These are phyloP conservation scores for Helichrysum umbraculigerum DNA, from an alignment of 129 eudicot species.

Conservation along the genomic window DNA sequence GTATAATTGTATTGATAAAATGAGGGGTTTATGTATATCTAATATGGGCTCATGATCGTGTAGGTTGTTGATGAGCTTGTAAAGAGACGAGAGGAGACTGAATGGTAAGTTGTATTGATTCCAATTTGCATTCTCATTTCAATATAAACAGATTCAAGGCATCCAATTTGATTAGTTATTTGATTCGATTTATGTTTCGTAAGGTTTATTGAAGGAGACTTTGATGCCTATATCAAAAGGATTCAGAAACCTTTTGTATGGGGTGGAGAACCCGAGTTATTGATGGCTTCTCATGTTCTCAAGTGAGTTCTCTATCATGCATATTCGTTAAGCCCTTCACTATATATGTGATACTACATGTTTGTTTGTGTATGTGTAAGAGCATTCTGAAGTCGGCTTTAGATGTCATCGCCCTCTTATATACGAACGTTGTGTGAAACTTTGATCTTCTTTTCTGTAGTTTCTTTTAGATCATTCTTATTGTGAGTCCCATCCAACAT, in stretches of 20 bases:
- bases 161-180: conserved; percentile 1
- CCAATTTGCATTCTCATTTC: neutral
- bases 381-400: neutral
- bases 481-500: neutral
- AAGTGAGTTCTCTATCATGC: conserved; percentile 46
- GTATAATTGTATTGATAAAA: neutral
- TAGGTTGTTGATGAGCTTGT: conserved; percentile 51
- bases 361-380: neutral
- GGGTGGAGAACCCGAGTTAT: conserved; percentile 90
- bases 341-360: neutral
- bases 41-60: neutral
- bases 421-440: neutral
- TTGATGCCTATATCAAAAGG: conserved; percentile 67
- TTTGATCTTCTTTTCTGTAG: neutral
- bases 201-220: conserved; percentile 78
- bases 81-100: conserved; percentile 36
- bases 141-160: neutral
- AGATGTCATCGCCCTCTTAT: neutral
- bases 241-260: conserved; percentile 62
- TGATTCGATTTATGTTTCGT: neutral
- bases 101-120: conserved; percentile 47
- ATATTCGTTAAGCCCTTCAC: neutral
- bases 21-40: neutral
- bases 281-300: conserved; percentile 78
- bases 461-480: neutral